Conservation (phyloP, 2,329 filamentous ascomycete genomes). For the Ophiosphaerella korrae region DNA sequence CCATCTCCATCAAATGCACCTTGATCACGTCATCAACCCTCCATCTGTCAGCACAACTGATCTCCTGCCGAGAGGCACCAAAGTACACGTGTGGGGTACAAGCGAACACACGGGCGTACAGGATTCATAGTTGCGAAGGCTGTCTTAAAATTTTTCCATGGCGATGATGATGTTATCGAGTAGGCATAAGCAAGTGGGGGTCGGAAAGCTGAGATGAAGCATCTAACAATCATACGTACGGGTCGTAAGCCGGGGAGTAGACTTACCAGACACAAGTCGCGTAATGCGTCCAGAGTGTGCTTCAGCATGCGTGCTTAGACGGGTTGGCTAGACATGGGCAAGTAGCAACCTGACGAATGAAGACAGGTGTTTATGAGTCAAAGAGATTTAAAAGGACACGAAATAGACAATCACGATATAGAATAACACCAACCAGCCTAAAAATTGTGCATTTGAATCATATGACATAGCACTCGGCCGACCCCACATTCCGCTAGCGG, state of each 20-base stretch:
- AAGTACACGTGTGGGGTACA: constrained; percentile 57
- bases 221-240: no score
- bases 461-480: background rate
- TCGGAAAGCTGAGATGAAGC: no score
- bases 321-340: no score
- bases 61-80: constrained; percentile 38
- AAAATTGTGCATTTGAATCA: background rate
- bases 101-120: constrained; percentile 54
- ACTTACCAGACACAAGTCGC: no score
- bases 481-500: background rate
- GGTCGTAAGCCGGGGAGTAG: background rate
- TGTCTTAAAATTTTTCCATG: constrained; percentile 40
- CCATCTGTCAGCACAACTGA: constrained; percentile 33
- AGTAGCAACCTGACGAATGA: no score
- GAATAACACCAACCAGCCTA: no score
- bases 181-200: background rate
- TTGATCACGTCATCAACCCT: constrained; percentile 50
- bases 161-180: constrained; percentile 33
- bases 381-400: no score
- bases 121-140: constrained; percentile 34
- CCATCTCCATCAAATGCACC: constrained; percentile 55
- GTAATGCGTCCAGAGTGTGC: no score
- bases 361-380: no score
- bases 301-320: no score
- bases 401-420: no score